These are phyloP conservation scores for Neopestalotiopsis sp. DNA, from an alignment of 2,329 filamentous ascomycete genomes.

Conservation along the genomic window DNA sequence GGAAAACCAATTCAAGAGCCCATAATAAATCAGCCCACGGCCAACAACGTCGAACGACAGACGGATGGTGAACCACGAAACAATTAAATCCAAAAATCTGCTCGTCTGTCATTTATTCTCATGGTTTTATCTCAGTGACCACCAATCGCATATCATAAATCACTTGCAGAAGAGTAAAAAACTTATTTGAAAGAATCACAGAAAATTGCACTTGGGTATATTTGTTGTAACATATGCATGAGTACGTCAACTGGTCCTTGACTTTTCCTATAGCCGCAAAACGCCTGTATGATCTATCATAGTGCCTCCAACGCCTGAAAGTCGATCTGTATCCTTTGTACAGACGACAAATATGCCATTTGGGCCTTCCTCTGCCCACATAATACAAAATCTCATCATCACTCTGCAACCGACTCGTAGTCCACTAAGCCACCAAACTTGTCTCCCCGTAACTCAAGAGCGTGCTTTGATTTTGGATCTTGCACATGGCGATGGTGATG, in stretches of 20 bases:
- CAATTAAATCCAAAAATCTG: too few relatives aligned
- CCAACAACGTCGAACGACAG: neutral
- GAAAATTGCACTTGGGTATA: conserved; percentile 38
- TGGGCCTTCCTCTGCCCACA: neutral
- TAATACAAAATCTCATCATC: conserved; percentile 3
- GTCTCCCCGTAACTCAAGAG: neutral
- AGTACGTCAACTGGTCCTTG: conserved; percentile 7
- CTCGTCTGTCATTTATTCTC: neutral
- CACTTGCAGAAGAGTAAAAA: neutral
- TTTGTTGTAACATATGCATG: conserved; percentile 24
- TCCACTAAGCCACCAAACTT: neutral
- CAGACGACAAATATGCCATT: conserved; percentile 18
- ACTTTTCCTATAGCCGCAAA: conserved; percentile 17
- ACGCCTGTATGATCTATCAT: conserved; percentile 14
- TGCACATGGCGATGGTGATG: neutral
- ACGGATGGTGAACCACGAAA: neutral
- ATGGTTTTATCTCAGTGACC: neutral
- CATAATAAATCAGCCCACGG: neutral
- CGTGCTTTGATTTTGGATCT: too few relatives aligned
- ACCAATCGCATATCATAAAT: neutral
- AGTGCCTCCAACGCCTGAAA: conserved; percentile 4
- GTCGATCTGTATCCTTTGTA: neutral
- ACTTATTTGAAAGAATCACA: conserved; percentile 30
- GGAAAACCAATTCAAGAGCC: neutral
- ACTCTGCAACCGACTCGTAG: neutral